Base-by-base conservation (phyloP, 495 filamentous ascomycete species). In the Xylaria nigripes region DNA sequence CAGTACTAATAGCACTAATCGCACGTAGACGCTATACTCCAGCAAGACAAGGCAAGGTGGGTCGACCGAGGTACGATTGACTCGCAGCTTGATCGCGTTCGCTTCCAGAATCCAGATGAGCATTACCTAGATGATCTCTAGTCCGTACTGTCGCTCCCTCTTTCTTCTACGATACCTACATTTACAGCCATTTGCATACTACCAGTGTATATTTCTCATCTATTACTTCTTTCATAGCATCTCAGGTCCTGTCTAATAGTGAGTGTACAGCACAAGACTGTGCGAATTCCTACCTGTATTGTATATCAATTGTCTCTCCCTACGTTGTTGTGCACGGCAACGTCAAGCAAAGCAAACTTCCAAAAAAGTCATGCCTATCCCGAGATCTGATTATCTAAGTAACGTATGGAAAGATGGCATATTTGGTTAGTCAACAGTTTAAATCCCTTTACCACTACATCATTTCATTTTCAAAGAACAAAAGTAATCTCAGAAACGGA, bases 331-430 rank as follows among this genome's bases (percentile, higher is more conserved):
- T 36, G 48, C 52, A 48, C 25, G 18, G 45, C 19, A n/a, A n/a
- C n/a, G 1, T 25, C 2, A 6, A 40, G 19, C 5, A 9, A 13
- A 48, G 30, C 46, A 29, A 43, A 13, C 48, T 42, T 9, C 32
- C 6, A 12, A 42, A 40, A 21, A 13, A 29, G 74, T 27, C 9
- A 89, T 89, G 89, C 72, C 86, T 24, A 64, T 90, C 46, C 73
- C 81, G 21, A 83, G 81, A 63, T 80, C 78, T 29, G 80, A 89
- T 43, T 95, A 90, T 59, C 64, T 96, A 46, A 92, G 87, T 68
- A 72, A 81, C 45, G 78, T 84, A 57, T 96, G 90, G 90, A 85
- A 80, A 54, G 84, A 91, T 73, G 87, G 85, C 54, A 82, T 95
- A 48, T 96, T 95, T 62, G 77, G 88, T 92, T 61, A 45, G 74